Conservation (phyloP, 2,329 filamentous ascomycete genomes). For the Emmonsiellopsis sp. region DNA sequence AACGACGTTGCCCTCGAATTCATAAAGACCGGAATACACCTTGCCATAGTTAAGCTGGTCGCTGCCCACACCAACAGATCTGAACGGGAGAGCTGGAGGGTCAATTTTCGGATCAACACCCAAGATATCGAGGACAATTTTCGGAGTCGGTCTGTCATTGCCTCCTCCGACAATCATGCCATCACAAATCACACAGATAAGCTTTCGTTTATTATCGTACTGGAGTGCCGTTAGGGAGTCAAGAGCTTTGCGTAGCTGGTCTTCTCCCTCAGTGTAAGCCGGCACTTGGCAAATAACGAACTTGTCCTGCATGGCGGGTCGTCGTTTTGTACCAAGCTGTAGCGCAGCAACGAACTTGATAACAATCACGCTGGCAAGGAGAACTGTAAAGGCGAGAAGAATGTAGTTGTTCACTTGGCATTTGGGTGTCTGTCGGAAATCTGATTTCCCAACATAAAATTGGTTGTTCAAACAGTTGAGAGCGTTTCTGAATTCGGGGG, state of each 20-base stretch:
- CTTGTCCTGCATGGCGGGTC: slow-evolving; percentile 87
- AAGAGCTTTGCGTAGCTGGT: slow-evolving; percentile 82
- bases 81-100: slow-evolving; percentile 87
- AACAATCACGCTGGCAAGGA: slow-evolving; percentile 70
- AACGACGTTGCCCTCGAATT: slow-evolving; percentile 94
- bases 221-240: slow-evolving; percentile 90
- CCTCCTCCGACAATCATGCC: slow-evolving; percentile 94
- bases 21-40: slow-evolving; percentile 95
- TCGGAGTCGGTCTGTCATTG: slow-evolving; percentile 92
- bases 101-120: slow-evolving; percentile 96
- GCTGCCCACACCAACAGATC: slow-evolving; percentile 77
- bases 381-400: slow-evolving; percentile 73
- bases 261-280: slow-evolving; percentile 95
- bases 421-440: slow-evolving; percentile 67
- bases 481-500: slow-evolving; percentile 51
- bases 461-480: slow-evolving; percentile 72
- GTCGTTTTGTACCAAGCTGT: slow-evolving; percentile 84
- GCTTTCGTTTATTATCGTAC: slow-evolving; percentile 97
- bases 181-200: slow-evolving; percentile 93
- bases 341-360: slow-evolving; percentile 89
- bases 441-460: slow-evolving; percentile 73
- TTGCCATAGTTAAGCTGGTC: slow-evolving; percentile 98
- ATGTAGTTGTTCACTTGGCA: slow-evolving; percentile 91
- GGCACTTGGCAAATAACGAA: slow-evolving; percentile 98
- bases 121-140: slow-evolving; percentile 94